Evolutionary conservation across 345 rosid species (phyloP).

Genomic region (Viola odorata): DNA sequence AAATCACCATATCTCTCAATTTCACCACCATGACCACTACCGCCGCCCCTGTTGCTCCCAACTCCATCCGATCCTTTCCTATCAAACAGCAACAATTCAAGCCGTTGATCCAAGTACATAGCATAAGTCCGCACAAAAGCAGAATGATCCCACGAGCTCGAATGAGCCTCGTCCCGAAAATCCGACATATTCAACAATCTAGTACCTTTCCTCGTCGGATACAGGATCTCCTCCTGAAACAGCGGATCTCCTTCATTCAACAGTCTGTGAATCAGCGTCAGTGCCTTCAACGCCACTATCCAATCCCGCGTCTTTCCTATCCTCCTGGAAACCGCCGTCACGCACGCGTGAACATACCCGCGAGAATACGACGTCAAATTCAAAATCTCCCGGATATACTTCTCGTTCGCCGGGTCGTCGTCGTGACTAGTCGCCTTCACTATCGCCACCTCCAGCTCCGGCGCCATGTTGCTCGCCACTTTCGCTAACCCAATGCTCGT

Average conservation of each 20-base stretch:
- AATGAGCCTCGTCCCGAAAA: constrained; percentile 89
- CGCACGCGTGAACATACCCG: constrained; percentile 68
- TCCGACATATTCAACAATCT: constrained; percentile 75
- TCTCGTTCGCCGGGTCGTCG: constrained; percentile 83
- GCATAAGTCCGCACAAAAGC: constrained; percentile 78
- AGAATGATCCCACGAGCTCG: constrained; percentile 88
- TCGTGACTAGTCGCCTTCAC: constrained; percentile 95
- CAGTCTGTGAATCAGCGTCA: constrained; percentile 67
- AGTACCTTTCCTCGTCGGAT: constrained; percentile 64
- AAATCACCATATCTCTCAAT: constrained; percentile 31
- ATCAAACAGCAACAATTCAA: constrained; percentile 58
- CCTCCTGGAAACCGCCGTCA: constrained; percentile 62
- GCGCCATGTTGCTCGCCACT: constrained; percentile 86
- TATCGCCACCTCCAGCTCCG: constrained; percentile 87
- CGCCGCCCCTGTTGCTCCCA: constrained; percentile 25
- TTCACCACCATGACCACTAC: constrained; percentile 21
- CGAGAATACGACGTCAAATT: constrained; percentile 53
- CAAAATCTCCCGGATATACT: constrained; percentile 63
- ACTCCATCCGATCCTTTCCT: constrained; percentile 34
- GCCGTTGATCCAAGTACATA: constrained; percentile 65
- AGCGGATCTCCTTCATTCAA: constrained; percentile 58
- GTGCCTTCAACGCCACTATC: constrained; percentile 80
- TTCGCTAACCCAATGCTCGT: constrained; percentile 91
- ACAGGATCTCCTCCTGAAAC: constrained; percentile 69
- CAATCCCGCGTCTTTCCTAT: constrained; percentile 82